Evolutionary conservation across 1,284 basidiomycete genomes (phyloP).

Genomic region (Entoloma clypeatum): DNA sequence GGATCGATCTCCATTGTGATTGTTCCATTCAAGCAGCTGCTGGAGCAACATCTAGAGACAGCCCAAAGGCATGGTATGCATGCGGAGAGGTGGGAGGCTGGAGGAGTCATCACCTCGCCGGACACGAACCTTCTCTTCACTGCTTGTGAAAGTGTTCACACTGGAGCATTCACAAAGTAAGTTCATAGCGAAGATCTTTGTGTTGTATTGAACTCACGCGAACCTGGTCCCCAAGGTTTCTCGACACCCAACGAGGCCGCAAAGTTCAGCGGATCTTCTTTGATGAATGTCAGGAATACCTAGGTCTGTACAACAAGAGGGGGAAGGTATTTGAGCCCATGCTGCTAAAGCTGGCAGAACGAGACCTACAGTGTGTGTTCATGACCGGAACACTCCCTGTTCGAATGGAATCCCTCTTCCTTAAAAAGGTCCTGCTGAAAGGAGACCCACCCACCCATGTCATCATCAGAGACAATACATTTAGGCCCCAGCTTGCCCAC

Average conservation of each 20-base stretch:
- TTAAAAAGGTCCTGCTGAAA: background rate
- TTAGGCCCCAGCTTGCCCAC: background rate
- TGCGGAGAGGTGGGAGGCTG: too few species aligned
- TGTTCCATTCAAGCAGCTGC: too few species aligned
- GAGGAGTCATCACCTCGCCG: too few species aligned
- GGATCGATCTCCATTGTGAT: too few species aligned
- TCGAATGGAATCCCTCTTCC: background rate
- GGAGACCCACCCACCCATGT: background rate
- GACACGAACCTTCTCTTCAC: too few species aligned
- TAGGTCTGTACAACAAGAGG: background rate
- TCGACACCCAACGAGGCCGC: background rate
- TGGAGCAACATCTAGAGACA: too few species aligned
- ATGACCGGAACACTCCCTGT: background rate
- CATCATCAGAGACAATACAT: background rate
- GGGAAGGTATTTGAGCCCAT: background rate
- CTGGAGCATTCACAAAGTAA: too few species aligned
- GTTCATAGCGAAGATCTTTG: background rate
- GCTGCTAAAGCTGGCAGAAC: background rate
- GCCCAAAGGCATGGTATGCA: too few species aligned
- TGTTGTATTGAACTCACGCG: background rate
- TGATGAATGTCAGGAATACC: slow-evolving; percentile 1
- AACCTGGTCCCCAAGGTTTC: background rate
- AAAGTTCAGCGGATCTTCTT: background rate
- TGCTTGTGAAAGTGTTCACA: too few species aligned
- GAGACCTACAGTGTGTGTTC: background rate